Evolutionary conservation across 2,329 filamentous ascomycete species (phyloP).

Genomic region (Xylariaceae sp.): DNA sequence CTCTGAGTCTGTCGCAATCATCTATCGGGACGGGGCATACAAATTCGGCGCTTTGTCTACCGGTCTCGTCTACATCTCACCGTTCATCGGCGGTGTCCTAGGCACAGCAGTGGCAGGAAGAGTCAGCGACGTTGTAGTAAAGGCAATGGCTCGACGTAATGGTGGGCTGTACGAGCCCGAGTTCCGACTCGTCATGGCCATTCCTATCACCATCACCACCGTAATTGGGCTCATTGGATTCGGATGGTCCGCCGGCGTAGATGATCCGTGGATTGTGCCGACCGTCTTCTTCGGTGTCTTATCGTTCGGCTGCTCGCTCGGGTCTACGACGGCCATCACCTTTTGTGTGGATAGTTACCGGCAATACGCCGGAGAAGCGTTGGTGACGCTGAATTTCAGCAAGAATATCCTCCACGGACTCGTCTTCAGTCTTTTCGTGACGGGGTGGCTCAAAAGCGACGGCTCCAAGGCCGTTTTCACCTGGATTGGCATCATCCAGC

Average conservation of each 20-base stretch:
- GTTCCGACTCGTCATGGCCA: conserved; percentile 86
- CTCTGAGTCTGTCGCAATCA: conserved; percentile 81
- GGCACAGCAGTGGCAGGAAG: conserved; percentile 92
- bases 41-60: conserved; percentile 82
- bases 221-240: conserved; percentile 91
- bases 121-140: conserved; percentile 84
- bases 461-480: conserved; percentile 81
- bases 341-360: conserved; percentile 94
- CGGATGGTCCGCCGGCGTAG: conserved; percentile 84
- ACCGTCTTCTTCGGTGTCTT: conserved; percentile 92
- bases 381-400: conserved; percentile 92
- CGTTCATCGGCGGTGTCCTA: conserved; percentile 85
- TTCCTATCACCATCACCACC: conserved; percentile 79
- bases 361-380: conserved; percentile 89
- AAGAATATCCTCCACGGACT: conserved; percentile 95
- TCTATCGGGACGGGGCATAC: conserved; percentile 77
- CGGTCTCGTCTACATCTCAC: conserved; percentile 86
- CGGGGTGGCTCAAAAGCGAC: conserved; percentile 77
- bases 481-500: conserved; percentile 83
- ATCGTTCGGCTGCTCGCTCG: conserved; percentile 89
- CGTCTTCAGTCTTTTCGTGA: conserved; percentile 87
- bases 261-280: conserved; percentile 86
- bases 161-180: conserved; percentile 96
- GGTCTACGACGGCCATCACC: conserved; percentile 89
- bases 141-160: conserved; percentile 80